Evolutionary conservation across 352 stramenopile genomes (phyloP), one percentile per base, ranked within the genome.

Genomic region (Globisporangium irregulare): DNA sequence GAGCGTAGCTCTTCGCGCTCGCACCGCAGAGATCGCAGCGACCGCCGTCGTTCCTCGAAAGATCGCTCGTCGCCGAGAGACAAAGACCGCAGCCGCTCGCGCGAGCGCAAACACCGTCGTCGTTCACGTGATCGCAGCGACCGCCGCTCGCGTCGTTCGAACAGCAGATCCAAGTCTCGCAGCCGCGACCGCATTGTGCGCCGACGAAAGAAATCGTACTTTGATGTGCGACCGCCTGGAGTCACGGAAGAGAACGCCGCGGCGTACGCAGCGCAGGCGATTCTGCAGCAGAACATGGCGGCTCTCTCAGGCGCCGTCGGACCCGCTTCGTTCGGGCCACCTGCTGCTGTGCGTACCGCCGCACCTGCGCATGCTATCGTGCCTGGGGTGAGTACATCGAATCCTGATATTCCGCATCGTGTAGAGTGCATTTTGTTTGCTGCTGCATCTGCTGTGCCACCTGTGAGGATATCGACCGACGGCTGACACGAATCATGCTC

Each of bases 201-300:
- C 41, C 79, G 80, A 55, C 76, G 82, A 59, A 86, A 88, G 68
- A 90, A 92, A 79, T 89, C 77, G 72, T 92, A 91, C 68, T 95
- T 95, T 74, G 87, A 95, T 67, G 84, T 95, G 71, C 78, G 81
- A 1, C 87, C 87, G 53, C 84, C 87, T 3, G 87, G 87, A 36
- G 87, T 95, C 8, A 95, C 85, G 12, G 82, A 93, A 18, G 85
- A 95, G 62, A 95, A 92, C 59, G 87, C 87, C 12, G 87, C 87
- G 2, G 85, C 87, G 14, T 95, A 91, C 63, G 87, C 87, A 7
- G 87, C 87, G n/a, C 85, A 95, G 63, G 84, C 81, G 12, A 95
- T 95, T 61, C 59, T 95, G 59, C 85, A 95, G 76, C 85, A 93
- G 64, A 95, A 91, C 69, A 87, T 95, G 81, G 82, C 81, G 29